phyloP scores from a whole-genome alignment of 2,329 filamentous ascomycete genomes.

The Alternaria ventricosa region DNA sequence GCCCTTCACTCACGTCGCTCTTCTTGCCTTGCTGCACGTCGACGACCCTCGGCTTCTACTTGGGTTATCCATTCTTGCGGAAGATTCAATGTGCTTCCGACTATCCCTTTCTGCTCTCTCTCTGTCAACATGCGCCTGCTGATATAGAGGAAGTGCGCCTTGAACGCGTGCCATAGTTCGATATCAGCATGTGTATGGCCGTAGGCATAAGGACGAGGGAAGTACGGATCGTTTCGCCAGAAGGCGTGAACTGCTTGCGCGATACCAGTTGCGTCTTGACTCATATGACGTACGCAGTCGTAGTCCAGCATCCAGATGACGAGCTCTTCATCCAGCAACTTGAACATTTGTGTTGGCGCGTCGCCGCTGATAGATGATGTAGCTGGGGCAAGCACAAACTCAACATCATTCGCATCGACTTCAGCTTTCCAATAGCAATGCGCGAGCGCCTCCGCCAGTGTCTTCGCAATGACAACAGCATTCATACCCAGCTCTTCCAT shows the following conservation, averaged over 20 bases:
- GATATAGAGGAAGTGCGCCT: not conserved
- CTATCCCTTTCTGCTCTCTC: not conserved
- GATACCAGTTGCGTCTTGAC: not conserved
- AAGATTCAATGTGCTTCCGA: rapidly evolving
- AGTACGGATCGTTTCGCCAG: not conserved
- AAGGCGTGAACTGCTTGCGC: not conserved
- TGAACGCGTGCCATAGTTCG: not conserved
- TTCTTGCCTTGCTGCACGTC: not conserved
- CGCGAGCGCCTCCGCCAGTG: not conserved
- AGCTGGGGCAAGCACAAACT: not conserved
- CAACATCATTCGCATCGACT: not conserved
- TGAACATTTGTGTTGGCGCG: not conserved
- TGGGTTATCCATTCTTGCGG: not conserved
- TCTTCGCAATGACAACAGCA: not conserved
- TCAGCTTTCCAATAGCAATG: not conserved
- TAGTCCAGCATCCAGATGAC: not conserved
- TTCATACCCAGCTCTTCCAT: not conserved
- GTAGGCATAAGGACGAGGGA: not conserved
- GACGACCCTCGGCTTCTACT: not conserved
- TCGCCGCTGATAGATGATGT: not conserved
- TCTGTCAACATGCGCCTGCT: not conserved
- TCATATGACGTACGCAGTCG: not conserved
- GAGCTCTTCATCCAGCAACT: not conserved
- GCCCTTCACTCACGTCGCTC: not conserved
- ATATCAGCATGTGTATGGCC: not conserved